phyloP scores from a whole-genome alignment of 495 filamentous ascomycete genomes.

The Talaromyces stipitatus region DNA sequence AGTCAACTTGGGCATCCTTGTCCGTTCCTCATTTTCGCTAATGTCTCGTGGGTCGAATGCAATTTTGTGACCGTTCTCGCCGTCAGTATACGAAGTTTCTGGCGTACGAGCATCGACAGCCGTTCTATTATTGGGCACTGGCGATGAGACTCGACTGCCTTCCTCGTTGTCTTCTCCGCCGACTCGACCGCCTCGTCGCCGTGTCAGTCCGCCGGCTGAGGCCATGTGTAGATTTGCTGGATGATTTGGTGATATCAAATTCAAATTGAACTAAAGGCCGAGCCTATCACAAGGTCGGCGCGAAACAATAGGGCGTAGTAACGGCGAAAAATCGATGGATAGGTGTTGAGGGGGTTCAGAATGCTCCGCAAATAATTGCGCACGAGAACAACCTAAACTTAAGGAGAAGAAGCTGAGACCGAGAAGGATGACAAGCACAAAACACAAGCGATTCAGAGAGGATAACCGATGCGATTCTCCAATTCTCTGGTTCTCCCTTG shows the following conservation, averaged over 20 bases:
- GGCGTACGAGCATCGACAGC: constrained; percentile 58
- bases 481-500: background rate
- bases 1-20: constrained; percentile 95
- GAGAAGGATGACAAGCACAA: background rate
- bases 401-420: background rate
- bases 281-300: background rate
- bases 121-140: constrained; percentile 50
- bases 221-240: constrained; percentile 39
- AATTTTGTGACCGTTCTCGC: constrained; percentile 97
- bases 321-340: background rate
- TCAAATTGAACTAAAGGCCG: constrained; percentile 48
- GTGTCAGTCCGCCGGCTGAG: constrained; percentile 64
- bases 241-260: constrained; percentile 71
- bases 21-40: constrained; percentile 91
- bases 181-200: constrained; percentile 60
- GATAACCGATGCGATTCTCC: background rate
- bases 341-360: background rate
- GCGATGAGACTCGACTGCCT: constrained; percentile 63
- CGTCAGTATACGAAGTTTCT: constrained; percentile 86
- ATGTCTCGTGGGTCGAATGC: constrained; percentile 96
- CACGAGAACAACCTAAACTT: background rate
- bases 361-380: background rate
- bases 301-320: background rate
- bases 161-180: constrained; percentile 48
- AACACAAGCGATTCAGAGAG: background rate